Conservation (phyloP, 179 eudicot genomes). For the Nepenthes alata region DNA sequence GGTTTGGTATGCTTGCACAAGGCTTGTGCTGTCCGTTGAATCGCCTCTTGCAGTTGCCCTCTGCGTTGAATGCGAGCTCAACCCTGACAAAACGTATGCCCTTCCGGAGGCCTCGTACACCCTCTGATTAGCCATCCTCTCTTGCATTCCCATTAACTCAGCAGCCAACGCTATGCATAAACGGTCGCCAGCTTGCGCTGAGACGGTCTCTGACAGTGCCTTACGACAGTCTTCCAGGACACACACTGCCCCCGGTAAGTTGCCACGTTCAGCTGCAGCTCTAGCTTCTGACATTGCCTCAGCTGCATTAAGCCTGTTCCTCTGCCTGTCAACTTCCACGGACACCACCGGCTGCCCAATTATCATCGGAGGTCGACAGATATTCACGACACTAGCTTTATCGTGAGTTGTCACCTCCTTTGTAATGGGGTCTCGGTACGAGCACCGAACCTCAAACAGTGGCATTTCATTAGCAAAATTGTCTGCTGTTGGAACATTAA, state of each 20-base stretch:
- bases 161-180: slow-evolving; percentile 38
- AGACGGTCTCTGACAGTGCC: slow-evolving; percentile 27
- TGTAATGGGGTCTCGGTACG: slow-evolving; percentile 48
- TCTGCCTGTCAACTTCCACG: slow-evolving; percentile 70
- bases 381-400: slow-evolving; percentile 28
- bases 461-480: slow-evolving; percentile 23
- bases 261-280: slow-evolving; percentile 51
- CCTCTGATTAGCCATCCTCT: slow-evolving; percentile 58
- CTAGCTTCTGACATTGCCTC: slow-evolving; percentile 65
- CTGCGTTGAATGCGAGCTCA: slow-evolving; percentile 94
- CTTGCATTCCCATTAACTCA: slow-evolving; percentile 68
- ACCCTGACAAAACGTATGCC: slow-evolving; percentile 77
- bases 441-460: slow-evolving; percentile 38
- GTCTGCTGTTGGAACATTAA: slow-evolving; percentile 41
- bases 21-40: slow-evolving; percentile 40
- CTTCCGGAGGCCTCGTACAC: slow-evolving; percentile 74
- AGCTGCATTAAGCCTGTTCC: slow-evolving; percentile 62
- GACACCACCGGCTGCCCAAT: slow-evolving; percentile 30
- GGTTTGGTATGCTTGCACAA: slow-evolving; percentile 61
- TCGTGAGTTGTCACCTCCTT: slow-evolving; percentile 22
- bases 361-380: slow-evolving; percentile 39
- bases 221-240: slow-evolving; percentile 37
- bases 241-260: slow-evolving; percentile 42
- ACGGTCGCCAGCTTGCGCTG: slow-evolving; percentile 42
- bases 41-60: slow-evolving; percentile 84